phyloP scores from a whole-genome alignment of 441 rosid species.

The Adansonia madagascariensis region DNA sequence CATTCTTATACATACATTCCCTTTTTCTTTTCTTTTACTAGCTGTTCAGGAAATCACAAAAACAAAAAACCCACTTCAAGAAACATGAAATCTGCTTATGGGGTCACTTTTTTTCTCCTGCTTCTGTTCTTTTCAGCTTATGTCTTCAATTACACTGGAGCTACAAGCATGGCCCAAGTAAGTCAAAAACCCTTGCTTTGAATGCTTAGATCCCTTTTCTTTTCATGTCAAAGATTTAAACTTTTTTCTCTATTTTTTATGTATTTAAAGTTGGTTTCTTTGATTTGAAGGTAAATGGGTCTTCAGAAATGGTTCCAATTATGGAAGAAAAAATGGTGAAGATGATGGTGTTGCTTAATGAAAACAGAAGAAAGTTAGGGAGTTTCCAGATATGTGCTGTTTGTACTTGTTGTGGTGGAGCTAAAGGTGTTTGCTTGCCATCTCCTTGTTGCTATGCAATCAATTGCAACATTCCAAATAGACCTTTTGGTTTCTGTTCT shows the following conservation, averaged over 20 bases:
- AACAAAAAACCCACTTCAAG: not conserved
- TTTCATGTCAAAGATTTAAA: not conserved
- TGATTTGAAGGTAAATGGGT: slow-evolving; percentile 59
- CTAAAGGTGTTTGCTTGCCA: slow-evolving; percentile 76
- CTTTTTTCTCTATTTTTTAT: not conserved
- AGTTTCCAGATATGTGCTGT: slow-evolving; percentile 92
- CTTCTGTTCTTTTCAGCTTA: slow-evolving; percentile 25
- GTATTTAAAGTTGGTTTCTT: slow-evolving; percentile 18
- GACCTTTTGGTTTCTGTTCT: slow-evolving; percentile 95
- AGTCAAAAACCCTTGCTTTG: slow-evolving; percentile 22
- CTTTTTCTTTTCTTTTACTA: not conserved
- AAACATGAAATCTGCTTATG: slow-evolving; percentile 30
- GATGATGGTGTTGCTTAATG: slow-evolving; percentile 57
- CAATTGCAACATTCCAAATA: slow-evolving; percentile 96
- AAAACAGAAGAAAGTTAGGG: slow-evolving; percentile 75
- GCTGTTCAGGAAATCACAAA: slow-evolving; percentile 6
- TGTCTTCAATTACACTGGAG: slow-evolving; percentile 20
- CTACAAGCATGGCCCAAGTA: slow-evolving; percentile 26
- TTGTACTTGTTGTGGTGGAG: slow-evolving; percentile 97
- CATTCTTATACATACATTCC: not conserved
- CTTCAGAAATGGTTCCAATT: slow-evolving; percentile 59
- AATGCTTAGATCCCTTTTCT: not conserved
- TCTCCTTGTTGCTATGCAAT: slow-evolving; percentile 97
- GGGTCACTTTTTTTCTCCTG: slow-evolving; percentile 21
- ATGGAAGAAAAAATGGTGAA: slow-evolving; percentile 60